Conservation (phyloP, 2,329 filamentous ascomycete species). For the Plenodomus biglobosus region DNA sequence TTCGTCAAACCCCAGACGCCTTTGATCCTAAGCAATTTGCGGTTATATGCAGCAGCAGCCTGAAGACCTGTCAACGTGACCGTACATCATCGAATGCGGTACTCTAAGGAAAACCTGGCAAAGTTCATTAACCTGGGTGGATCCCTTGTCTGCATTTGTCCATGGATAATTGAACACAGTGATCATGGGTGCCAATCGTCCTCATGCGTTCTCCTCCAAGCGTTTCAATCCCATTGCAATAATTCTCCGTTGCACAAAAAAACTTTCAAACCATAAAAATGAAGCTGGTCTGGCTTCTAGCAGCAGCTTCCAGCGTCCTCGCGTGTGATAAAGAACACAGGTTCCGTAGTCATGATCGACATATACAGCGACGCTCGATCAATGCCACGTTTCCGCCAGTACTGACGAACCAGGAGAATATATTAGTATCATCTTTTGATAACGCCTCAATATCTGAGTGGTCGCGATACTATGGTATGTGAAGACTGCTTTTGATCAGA, state of each 20-base stretch:
- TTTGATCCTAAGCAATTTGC: not conserved
- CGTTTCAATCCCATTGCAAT: not conserved
- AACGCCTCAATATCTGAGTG: slow-evolving; percentile 42
- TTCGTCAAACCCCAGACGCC: no score
- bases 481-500: not conserved
- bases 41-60: not conserved
- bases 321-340: slow-evolving; percentile 6
- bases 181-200: not conserved
- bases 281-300: not conserved
- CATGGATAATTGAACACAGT: not conserved
- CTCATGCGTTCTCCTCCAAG: not conserved
- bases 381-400: slow-evolving; percentile 33
- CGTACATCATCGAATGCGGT: not conserved
- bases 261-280: not conserved
- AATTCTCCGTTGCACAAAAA: not conserved
- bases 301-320: not conserved
- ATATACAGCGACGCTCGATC: slow-evolving; percentile 23
- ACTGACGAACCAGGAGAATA: slow-evolving; percentile 37
- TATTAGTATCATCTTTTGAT: slow-evolving; percentile 45
- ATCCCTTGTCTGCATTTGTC: not conserved
- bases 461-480: slow-evolving; percentile 40
- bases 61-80: not conserved
- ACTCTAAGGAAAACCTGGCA: not conserved
- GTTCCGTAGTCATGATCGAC: slow-evolving; percentile 14
- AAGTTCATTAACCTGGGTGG: not conserved